Evolutionary conservation across 345 rosid genomes (phyloP).

Genomic region (Gossypium anomalum): DNA sequence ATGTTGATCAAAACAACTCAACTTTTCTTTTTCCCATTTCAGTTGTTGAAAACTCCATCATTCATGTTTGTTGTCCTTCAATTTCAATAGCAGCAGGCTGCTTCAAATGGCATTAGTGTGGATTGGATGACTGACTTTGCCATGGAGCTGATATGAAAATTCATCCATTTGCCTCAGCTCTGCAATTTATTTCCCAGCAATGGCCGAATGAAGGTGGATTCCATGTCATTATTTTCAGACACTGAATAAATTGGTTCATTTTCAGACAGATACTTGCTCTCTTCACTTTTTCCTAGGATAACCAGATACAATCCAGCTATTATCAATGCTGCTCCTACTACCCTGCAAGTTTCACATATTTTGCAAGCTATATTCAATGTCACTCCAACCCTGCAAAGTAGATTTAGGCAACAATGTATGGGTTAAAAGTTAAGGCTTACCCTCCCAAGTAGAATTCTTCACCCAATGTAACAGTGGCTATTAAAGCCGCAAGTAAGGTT

Average conservation of each 20-base stretch:
- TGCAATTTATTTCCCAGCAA: conserved; percentile 18
- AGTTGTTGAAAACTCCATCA: not conserved
- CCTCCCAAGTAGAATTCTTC: conserved; percentile 69
- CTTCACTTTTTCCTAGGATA: conserved; percentile 57
- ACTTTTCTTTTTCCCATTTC: not conserved
- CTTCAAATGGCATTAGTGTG: not conserved
- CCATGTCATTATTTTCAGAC: conserved; percentile 15
- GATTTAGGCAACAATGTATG: not conserved
- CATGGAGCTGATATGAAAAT: not conserved
- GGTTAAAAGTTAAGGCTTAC: conserved; percentile 23
- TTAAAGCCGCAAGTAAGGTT: conserved; percentile 54
- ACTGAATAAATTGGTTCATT: conserved; percentile 5
- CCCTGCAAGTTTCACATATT: conserved; percentile 28
- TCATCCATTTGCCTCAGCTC: not conserved
- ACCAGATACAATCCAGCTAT: conserved; percentile 55
- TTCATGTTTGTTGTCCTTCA: not conserved
- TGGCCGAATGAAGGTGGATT: conserved; percentile 29
- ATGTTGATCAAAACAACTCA: not conserved
- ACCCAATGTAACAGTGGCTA: conserved; percentile 48
- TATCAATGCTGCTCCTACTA: conserved; percentile 52
- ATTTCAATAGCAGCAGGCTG: not conserved
- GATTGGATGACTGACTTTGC: not conserved
- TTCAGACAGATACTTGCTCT: conserved; percentile 28
- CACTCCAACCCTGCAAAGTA: not conserved
- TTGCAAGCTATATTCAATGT: not conserved